Percentiles rank a stretch among this genome's conserved stretches.
These are phyloP conservation scores for Thielaviopsis cerberus DNA, from an alignment of 2,329 filamentous ascomycete genomes.

Conservation along the genomic window DNA sequence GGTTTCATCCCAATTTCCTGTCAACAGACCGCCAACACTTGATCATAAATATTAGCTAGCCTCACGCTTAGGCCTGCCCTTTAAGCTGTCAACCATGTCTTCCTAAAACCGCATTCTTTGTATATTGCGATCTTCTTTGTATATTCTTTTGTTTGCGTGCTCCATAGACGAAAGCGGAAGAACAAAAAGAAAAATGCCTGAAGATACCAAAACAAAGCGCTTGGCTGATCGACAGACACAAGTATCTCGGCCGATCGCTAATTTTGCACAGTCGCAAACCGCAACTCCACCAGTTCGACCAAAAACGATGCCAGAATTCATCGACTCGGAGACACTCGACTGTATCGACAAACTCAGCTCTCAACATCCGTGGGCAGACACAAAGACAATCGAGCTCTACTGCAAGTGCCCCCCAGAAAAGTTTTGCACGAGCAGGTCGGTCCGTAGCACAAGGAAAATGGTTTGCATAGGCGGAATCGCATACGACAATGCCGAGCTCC, in stretches of 20 bases:
- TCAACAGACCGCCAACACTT: too few species aligned
- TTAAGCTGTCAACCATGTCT: too few species aligned
- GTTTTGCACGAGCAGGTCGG: not conserved
- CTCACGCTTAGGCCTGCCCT: too few species aligned
- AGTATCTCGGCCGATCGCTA: not conserved
- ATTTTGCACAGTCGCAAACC: not conserved
- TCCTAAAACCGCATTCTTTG: too few species aligned
- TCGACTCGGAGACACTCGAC: not conserved
- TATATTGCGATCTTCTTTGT: too few species aligned
- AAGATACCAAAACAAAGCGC: not conserved
- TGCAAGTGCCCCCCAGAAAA: not conserved
- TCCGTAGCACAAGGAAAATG: not conserved
- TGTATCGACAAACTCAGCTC: not conserved
- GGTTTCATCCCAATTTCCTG: too few species aligned
- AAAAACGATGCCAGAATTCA: too few species aligned
- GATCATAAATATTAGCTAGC: too few species aligned
- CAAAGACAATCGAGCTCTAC: not conserved
- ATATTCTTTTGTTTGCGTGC: not conserved
- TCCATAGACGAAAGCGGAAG: not conserved
- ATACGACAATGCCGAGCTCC: constrained; percentile 14
- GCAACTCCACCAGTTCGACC: not conserved
- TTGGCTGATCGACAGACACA: not conserved
- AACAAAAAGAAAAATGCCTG: not conserved
- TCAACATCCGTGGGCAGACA: not conserved
- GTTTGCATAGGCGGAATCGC: not conserved